These are phyloP conservation scores for Termitomyces bulborhizus DNA, from an alignment of 768 basidiomycete species.

Conservation along the genomic window DNA sequence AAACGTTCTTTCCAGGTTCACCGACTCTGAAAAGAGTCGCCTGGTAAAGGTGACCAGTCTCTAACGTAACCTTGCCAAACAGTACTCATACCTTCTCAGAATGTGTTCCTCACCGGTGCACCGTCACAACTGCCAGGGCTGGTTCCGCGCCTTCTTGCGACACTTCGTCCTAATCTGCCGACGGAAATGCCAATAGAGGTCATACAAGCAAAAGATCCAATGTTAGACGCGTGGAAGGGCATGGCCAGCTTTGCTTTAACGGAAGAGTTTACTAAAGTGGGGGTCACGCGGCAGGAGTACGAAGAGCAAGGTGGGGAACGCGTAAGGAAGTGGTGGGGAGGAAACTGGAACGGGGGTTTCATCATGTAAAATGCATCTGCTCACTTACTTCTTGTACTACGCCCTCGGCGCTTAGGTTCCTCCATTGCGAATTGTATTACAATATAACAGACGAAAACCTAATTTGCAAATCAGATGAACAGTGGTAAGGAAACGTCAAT, in stretches of 20 bases:
- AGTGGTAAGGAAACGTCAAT: slow-evolving; percentile 7
- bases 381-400: not conserved
- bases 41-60: slow-evolving; percentile 59
- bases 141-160: slow-evolving; percentile 54
- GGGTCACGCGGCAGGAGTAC: slow-evolving; percentile 77
- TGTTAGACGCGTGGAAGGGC: slow-evolving; percentile 83
- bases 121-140: slow-evolving; percentile 74
- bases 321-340: slow-evolving; percentile 86
- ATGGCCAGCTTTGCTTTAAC: slow-evolving; percentile 74
- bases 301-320: slow-evolving; percentile 87
- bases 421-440: slow-evolving; percentile 18
- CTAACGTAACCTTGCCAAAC: not conserved
- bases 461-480: slow-evolving; percentile 17
- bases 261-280: slow-evolving; percentile 45
- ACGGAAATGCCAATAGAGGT: slow-evolving; percentile 73
- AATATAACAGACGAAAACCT: slow-evolving; percentile 14
- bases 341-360: slow-evolving; percentile 68
- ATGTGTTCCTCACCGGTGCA: slow-evolving; percentile 85
- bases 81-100: slow-evolving; percentile 35
- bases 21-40: slow-evolving; percentile 56
- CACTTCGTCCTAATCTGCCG: slow-evolving; percentile 80
- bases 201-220: slow-evolving; percentile 55
- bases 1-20: slow-evolving; percentile 71
- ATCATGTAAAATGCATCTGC: slow-evolving; percentile 9
- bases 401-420: slow-evolving; percentile 5